Base-by-base conservation (phyloP, 164 flowering plant species). In the Umbilicus rupestris region DNA sequence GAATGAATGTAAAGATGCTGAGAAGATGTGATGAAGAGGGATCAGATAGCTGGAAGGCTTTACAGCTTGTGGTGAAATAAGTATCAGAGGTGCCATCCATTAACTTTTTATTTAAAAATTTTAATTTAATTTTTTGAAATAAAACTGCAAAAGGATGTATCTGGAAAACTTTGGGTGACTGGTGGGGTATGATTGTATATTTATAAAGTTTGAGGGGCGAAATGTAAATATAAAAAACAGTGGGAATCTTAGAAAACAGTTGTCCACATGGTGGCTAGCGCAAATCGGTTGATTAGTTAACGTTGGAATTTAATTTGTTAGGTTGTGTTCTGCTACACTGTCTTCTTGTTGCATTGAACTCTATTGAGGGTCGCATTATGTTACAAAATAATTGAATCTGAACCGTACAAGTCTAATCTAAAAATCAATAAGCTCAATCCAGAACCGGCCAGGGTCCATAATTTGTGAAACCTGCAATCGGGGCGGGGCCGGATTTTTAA, bases 271-370 rank as follows among this genome's bases (percentile, higher is more conserved):
- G 30, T 9, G 26, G n/a, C 50, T 20, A 6, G 50, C 50, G 50
- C n/a, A n/a, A 49, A n/a, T 49, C 12, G 1, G 7, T 52, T 52
- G 59, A 22, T 50, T 50, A 20, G 5, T 50, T 50, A 50, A 50
- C 57, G 57, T 50, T 50, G 28, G 57, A 10, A 50, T 20, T 50
- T 50, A 50, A 50, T 50, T 20, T 46, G 50, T 16, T 46, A 8
- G 52, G 57, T 50, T 50, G 57, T 6, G 20, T 22, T 50, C 57
- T 50, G 57, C n/a, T n/a, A n/a, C n/a, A n/a, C n/a, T n/a, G n/a
- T 46, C n/a, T 45, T 14, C 4, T 45, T 17, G 49, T 49, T 49
- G 20, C 9, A 49, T 22, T 24, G 28, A 20, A 49, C n/a, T 49
- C 49, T 4, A 42, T 6, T 10, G 14, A 41, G n/a, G n/a, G n/a